Percentiles rank a stretch among this genome's conserved stretches.
Conservation (phyloP, 2,329 filamentous ascomycete species). For the Trichoderma gracile region DNA sequence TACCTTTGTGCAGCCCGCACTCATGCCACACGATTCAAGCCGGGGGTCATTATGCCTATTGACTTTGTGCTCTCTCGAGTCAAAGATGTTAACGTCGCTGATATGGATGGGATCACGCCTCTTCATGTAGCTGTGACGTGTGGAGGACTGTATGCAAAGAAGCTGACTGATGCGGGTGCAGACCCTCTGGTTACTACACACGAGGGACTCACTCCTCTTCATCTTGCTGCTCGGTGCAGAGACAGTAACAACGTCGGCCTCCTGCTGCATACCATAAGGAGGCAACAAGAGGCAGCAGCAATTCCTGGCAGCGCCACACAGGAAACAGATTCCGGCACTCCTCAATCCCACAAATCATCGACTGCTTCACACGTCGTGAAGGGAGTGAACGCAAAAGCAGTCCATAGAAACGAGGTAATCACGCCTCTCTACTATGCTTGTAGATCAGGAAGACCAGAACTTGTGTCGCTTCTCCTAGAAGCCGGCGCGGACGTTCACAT, state of each 20-base stretch:
- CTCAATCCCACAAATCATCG: neutral
- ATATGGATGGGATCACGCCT: conserved; percentile 29
- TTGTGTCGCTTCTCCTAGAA: conserved; percentile 30
- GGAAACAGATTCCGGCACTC: no score
- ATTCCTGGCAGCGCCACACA: neutral
- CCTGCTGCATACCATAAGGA: conserved; percentile 27
- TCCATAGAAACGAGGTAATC: neutral
- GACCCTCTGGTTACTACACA: conserved; percentile 36
- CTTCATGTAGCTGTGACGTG: conserved; percentile 32
- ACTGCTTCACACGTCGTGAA: neutral
- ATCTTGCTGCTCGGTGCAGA: conserved; percentile 40
- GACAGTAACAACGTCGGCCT: conserved; percentile 39
- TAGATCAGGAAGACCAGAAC: conserved; percentile 29
- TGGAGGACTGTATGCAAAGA: conserved; percentile 30
- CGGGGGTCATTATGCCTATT: conserved; percentile 5
- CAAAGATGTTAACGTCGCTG: conserved; percentile 22
- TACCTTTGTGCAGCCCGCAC: conserved; percentile 25
- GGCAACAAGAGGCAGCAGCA: neutral
- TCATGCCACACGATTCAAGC: neutral
- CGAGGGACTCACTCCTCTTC: conserved; percentile 41
- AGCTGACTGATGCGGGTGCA: conserved; percentile 41
- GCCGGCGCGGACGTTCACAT: conserved; percentile 27
- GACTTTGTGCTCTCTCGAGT: conserved; percentile 28
- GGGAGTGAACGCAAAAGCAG: neutral
- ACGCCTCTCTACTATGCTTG: conserved; percentile 33